These are phyloP conservation scores for Kwoniella shivajii DNA, from an alignment of 1,284 basidiomycete genomes.

Conservation along the genomic window DNA sequence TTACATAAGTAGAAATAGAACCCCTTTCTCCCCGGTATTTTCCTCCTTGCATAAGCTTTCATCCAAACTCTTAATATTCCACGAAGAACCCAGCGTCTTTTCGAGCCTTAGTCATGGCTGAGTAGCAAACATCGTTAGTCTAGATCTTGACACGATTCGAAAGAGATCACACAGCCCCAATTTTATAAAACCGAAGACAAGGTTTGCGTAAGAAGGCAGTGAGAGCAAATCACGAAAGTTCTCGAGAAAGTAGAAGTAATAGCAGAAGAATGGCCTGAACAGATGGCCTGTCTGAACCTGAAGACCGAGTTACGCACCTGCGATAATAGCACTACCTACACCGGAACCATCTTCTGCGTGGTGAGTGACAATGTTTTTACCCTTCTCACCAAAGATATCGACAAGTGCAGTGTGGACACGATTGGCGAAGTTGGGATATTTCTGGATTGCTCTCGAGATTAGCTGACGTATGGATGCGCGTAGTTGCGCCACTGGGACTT, in stretches of 20 bases:
- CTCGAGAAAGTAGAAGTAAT: no score
- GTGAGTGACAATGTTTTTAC: conserved; percentile 81
- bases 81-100: conserved; percentile 54
- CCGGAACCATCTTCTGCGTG: conserved; percentile 95
- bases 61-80: conserved; percentile 30
- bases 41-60: neutral
- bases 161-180: no score
- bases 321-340: conserved; percentile 94
- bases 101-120: conserved; percentile 67
- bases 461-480: neutral
- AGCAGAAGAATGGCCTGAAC: no score
- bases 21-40: neutral
- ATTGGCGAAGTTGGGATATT: conserved; percentile 91
- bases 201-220: no score
- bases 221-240: no score
- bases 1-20: neutral
- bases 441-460: conserved; percentile 58
- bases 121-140: neutral
- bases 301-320: no score
- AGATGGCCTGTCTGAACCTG: no score
- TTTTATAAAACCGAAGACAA: no score
- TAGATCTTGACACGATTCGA: no score
- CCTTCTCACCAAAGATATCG: conserved; percentile 93
- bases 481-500: conserved; percentile 50
- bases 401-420: conserved; percentile 83